These are phyloP conservation scores for Ogataea zsoltii DNA, from an alignment of 805 yeast genomes.

Conservation along the genomic window DNA sequence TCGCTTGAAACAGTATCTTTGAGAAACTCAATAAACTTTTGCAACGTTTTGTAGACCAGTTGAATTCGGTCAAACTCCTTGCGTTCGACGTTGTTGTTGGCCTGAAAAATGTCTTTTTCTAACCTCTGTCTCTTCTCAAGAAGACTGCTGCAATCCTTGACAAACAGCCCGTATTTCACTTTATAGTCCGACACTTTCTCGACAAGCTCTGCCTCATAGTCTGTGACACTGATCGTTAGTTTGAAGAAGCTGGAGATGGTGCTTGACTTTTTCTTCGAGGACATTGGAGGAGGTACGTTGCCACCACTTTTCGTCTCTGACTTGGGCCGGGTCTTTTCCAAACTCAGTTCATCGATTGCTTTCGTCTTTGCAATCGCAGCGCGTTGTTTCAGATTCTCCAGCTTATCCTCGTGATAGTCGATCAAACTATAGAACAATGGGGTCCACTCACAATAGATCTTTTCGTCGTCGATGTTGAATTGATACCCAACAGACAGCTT, in stretches of 20 bases:
- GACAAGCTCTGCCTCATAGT: slow-evolving; percentile 1
- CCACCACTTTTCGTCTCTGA: no score
- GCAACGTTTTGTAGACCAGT: slow-evolving; percentile 8
- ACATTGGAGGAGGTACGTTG: no score
- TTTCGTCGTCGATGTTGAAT: slow-evolving; percentile 22
- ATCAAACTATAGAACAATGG: slow-evolving; percentile 13
- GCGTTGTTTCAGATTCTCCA: slow-evolving; percentile 1
- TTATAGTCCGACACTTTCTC: slow-evolving; percentile 5
- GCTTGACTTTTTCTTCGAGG: slow-evolving; percentile 4
- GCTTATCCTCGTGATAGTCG: slow-evolving; percentile 8
- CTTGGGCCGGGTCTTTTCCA: neutral
- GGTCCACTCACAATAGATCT: slow-evolving; percentile 18
- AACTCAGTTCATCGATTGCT: slow-evolving; percentile 2
- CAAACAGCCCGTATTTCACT: slow-evolving; percentile 8
- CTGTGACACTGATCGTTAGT: neutral
- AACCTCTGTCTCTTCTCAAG: slow-evolving; percentile 11
- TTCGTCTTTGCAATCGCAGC: slow-evolving; percentile 2
- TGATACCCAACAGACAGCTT: slow-evolving; percentile 11
- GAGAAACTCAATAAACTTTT: slow-evolving; percentile 5
- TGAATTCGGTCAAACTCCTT: slow-evolving; percentile 20
- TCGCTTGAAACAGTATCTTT: slow-evolving; percentile 2
- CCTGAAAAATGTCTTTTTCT: slow-evolving; percentile 13
- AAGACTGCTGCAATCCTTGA: slow-evolving; percentile 7
- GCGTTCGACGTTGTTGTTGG: slow-evolving; percentile 19
- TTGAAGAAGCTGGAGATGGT: slow-evolving; percentile 3